Base-by-base conservation (phyloP, 202 grass and related monocot genomes). In the Zoysia matrella region DNA sequence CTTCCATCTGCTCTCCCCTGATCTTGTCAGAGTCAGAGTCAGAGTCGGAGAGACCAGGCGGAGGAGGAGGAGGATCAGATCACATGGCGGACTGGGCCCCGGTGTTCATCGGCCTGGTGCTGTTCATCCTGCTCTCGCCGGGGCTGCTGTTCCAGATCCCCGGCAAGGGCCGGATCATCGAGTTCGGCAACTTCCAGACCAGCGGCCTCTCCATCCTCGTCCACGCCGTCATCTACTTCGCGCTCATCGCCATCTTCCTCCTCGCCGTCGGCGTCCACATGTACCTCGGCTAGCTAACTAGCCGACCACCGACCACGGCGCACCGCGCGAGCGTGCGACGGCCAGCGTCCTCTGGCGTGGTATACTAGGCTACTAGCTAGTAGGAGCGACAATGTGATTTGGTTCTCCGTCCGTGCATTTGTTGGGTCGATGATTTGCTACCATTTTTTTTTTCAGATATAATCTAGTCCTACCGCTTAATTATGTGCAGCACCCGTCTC, bases 51-150 rank as follows among this genome's bases (percentile, higher is more conserved):
- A 36, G 30, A 36, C 30, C 30, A 36, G 30, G 30, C 30, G 30
- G 30, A 36, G 70, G 48, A 3, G 15, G 41, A 2, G 7, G 14
- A 2, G 9, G 65, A 55, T 1, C 30, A 1, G 30, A 36, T 36
- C 30, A 36, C 12, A 97, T 97, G 94, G 63, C 86, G 50, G 94
- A 97, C 57, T 97, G 94, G 94, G 94, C 42, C 0, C 92, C 92
- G 8, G 90, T 97, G 89, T 87, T 97, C 81, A 85, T 97, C 65
- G 89, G 83, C 15, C 74, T 94, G 47, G 77, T 92, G 56, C 85
- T 97, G 47, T 97, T 97, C 90, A 89, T 97, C 85, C 74, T 97
- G 41, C 92, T 97, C 47, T 90, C 94, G 13, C 94, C 94, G 2
- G 94, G 94, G 9, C 71, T 94, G 58, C 83, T 97, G 55, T 94